phyloP scores from a whole-genome alignment of 768 basidiomycete species.

The Leccinum obscurum region DNA sequence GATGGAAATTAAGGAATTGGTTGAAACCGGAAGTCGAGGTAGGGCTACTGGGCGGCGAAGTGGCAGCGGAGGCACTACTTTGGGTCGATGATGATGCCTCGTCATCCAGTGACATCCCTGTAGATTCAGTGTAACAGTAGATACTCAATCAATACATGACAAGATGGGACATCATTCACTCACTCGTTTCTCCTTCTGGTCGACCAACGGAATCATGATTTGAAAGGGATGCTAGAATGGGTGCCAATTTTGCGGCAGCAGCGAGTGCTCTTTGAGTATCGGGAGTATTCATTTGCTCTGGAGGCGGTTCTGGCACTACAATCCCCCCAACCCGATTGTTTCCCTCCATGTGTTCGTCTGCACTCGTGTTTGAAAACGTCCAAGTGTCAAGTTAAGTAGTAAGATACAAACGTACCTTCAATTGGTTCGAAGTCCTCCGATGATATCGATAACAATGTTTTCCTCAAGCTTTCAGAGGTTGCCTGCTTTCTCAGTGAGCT shows the following conservation, averaged over 20 bases:
- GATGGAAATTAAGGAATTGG: neutral
- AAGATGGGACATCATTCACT: too few species aligned
- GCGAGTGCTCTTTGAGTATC: neutral
- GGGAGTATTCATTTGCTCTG: constrained; percentile 2
- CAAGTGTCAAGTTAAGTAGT: too few species aligned
- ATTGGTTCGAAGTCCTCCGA: neutral
- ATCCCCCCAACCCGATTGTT: neutral
- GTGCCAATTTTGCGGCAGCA: neutral
- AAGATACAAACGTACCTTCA: neutral
- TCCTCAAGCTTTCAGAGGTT: constrained; percentile 9
- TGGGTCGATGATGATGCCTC: neutral
- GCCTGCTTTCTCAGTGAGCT: neutral
- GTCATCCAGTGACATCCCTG: too few species aligned
- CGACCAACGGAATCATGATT: neutral
- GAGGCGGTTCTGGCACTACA: neutral
- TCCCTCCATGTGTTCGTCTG: neutral
- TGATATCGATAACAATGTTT: neutral
- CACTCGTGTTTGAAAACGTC: neutral
- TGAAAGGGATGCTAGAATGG: neutral
- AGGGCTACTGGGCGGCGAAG: constrained; percentile 1
- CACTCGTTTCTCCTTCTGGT: too few species aligned
- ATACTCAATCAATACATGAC: neutral
- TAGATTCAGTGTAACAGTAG: neutral
- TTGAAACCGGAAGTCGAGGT: constrained; percentile 1
- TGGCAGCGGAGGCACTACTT: neutral